Conservation (phyloP, 176 grass and related monocot species). For the Rhynchospora tenuis region DNA sequence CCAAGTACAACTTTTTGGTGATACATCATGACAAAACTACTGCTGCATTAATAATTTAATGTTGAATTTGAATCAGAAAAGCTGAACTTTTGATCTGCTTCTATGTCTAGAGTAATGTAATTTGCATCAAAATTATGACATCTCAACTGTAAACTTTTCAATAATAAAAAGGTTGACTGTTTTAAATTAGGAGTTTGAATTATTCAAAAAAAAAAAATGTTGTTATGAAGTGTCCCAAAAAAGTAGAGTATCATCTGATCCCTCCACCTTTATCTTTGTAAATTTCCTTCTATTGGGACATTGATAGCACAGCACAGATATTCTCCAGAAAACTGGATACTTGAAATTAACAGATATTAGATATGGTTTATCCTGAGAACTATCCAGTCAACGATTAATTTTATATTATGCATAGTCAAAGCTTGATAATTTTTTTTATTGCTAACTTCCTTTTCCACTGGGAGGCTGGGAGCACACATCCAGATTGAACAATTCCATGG, state of each 20-base stretch:
- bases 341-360: not conserved
- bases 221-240: not conserved
- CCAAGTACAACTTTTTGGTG: too few relatives aligned
- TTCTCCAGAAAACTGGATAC: not conserved
- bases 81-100: not conserved
- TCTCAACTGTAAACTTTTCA: not conserved
- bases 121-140: not conserved
- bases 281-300: not conserved
- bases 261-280: not conserved
- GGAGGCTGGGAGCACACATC: not conserved
- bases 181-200: not conserved
- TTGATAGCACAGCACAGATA: not conserved
- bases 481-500: too few relatives aligned
- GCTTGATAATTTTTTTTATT: not conserved
- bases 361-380: not conserved
- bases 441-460: not conserved
- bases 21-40: not conserved
- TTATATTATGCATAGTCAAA: not conserved
- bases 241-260: not conserved
- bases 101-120: not conserved
- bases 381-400: not conserved
- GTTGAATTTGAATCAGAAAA: not conserved
- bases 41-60: not conserved
- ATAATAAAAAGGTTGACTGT: not conserved
- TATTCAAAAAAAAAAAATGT: not conserved